phyloP scores from a whole-genome alignment of 345 rosid genomes.

The Eucalyptus sideroxylon region DNA sequence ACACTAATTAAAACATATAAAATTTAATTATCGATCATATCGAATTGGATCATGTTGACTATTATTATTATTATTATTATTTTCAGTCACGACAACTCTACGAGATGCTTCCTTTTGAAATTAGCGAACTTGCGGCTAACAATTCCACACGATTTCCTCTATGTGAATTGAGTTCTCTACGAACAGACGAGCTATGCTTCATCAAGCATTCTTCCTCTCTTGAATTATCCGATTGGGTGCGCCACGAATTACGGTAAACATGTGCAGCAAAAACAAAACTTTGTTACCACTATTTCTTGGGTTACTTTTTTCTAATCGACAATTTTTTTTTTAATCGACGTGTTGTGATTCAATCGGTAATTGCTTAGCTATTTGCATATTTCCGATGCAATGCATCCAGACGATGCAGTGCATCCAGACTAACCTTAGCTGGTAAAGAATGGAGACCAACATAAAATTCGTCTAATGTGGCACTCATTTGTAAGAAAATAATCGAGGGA shows the following conservation, averaged over 20 bases:
- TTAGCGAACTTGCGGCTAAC: background rate
- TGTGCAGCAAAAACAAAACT: background rate
- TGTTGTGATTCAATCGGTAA: too few relatives aligned
- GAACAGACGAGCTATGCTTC: background rate
- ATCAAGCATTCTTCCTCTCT: background rate
- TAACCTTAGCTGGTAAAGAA: background rate
- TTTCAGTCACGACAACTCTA: background rate
- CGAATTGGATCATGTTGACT: background rate
- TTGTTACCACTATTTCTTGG: rapidly evolving
- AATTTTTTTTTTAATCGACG: background rate
- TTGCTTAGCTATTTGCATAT: background rate
- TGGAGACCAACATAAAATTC: background rate
- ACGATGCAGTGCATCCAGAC: too few relatives aligned
- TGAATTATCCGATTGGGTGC: background rate
- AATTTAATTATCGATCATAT: background rate
- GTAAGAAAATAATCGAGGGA: background rate
- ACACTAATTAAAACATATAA: background rate
- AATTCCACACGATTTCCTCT: background rate
- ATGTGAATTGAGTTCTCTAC: background rate
- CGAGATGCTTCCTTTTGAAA: background rate
- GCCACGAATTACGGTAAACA: background rate
- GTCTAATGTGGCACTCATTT: background rate
- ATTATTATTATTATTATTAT: background rate
- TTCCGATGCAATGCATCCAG: background rate
- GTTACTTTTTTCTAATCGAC: background rate